Evolutionary conservation across 2,329 filamentous ascomycete genomes (phyloP), one percentile per base, ranked within the genome.

Genomic region (Exserohilum turcica): DNA sequence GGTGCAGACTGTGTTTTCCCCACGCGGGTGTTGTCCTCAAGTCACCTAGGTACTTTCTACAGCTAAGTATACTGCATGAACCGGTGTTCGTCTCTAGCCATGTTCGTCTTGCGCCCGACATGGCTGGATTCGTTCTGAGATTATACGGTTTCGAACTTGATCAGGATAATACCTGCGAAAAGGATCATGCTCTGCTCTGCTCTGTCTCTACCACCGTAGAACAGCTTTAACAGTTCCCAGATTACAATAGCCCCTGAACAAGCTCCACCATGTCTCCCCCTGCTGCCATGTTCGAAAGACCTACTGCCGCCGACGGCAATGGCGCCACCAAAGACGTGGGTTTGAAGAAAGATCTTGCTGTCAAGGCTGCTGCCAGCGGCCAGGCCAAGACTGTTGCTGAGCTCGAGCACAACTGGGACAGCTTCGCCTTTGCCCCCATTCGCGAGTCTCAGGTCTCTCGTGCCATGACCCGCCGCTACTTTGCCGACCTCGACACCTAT

Each of bases 161-260:
- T 92, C 90, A 91, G 89, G 91, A 92, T 93, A 93, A 94, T 94
- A 91, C 91, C 89, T 92, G 92, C 92, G 92, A 92, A 94, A 96
- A 92, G 50, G 89, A 96, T 94, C 91, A 95, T 96, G 91, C 90
- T 84, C 84, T 61, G 83, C 80, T 79, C 84, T 61, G 83, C 80
- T 79, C 77, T 61, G 78, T 74, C 68, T 73, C 73, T 66, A 69
- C 47, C 43, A 29, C 6, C 1, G 8, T 28, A 55, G 65, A 65
- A 44, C 60, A 66, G 24, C 40, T 66, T 70, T 73, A 68, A 74
- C 69, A 53, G 44, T 32, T 64, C 15, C 29, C 54, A 74, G 71
- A 61, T 64, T 67, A 69, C 65, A 60, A 69, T 65, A 60, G 55
- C 49, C 63, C 60, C 59, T 61, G 62, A 73, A 73, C 57, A 40